Conservation (phyloP, 139 green algal species). For the Zygnema cylindricum region DNA sequence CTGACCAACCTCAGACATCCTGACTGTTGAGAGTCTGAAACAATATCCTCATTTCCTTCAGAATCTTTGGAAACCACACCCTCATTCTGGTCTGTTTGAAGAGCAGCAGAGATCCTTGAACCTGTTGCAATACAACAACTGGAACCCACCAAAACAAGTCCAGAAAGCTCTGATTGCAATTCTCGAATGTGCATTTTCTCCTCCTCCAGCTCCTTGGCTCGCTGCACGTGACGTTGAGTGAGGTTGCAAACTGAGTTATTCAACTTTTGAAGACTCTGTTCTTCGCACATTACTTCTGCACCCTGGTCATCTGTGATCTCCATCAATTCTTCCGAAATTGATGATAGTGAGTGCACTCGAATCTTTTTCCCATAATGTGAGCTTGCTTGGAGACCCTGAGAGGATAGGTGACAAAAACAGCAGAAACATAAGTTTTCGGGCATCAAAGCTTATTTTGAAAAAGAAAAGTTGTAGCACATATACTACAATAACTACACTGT, state of each 20-base stretch:
- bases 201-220: not conserved
- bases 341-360: not conserved
- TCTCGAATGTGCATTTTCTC: not conserved
- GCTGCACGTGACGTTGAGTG: not conserved
- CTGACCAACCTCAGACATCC: too few relatives aligned
- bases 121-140: too few relatives aligned
- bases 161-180: not conserved
- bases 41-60: too few relatives aligned
- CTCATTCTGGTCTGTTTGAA: too few relatives aligned
- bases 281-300: not conserved
- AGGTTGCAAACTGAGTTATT: not conserved
- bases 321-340: not conserved
- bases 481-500: too few relatives aligned
- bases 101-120: too few relatives aligned
- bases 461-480: too few relatives aligned
- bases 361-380: not conserved
- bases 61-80: too few relatives aligned
- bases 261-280: not conserved
- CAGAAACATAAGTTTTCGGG: too few relatives aligned
- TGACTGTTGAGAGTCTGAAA: too few relatives aligned
- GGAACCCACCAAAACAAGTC: not conserved
- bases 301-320: not conserved
- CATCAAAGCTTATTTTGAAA: too few relatives aligned
- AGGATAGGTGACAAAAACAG: too few relatives aligned
- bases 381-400: not conserved